These are phyloP conservation scores for Parathielavia appendiculata DNA, from an alignment of 495 filamentous ascomycete genomes.

Conservation along the genomic window DNA sequence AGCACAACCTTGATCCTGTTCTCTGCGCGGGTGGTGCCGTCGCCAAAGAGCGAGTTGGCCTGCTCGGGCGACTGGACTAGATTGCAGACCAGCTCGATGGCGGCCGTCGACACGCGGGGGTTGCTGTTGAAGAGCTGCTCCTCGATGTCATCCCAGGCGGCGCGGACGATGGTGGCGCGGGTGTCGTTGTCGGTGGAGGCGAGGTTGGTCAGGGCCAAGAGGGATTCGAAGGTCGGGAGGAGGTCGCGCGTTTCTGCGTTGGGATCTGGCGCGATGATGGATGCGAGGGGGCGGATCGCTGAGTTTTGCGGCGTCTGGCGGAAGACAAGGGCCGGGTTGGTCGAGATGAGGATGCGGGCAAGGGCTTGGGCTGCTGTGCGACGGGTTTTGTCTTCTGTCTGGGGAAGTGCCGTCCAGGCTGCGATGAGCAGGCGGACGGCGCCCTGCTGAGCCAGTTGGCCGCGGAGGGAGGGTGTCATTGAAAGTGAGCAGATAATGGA, in stretches of 20 bases:
- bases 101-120: slow-evolving; percentile 69
- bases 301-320: slow-evolving; percentile 66
- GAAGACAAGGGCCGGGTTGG: slow-evolving; percentile 81
- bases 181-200: slow-evolving; percentile 71
- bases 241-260: slow-evolving; percentile 66
- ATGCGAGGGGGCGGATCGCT: slow-evolving; percentile 71
- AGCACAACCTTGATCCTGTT: slow-evolving; percentile 77
- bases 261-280: slow-evolving; percentile 57
- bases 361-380: slow-evolving; percentile 74
- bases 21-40: slow-evolving; percentile 63
- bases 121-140: slow-evolving; percentile 76
- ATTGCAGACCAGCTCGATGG: slow-evolving; percentile 88
- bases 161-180: slow-evolving; percentile 63
- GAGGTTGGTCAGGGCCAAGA: slow-evolving; percentile 90
- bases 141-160: slow-evolving; percentile 68
- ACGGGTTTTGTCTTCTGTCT: slow-evolving; percentile 47
- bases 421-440: slow-evolving; percentile 77
- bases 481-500: slow-evolving; percentile 74
- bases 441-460: slow-evolving; percentile 82
- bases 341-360: slow-evolving; percentile 85
- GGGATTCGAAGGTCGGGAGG: slow-evolving; percentile 81
- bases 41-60: slow-evolving; percentile 58
- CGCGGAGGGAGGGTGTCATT: slow-evolving; percentile 63
- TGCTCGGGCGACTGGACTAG: slow-evolving; percentile 66
- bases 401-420: slow-evolving; percentile 55